Percentiles rank a stretch among this genome's conserved stretches.
Evolutionary conservation across 2,329 filamentous ascomycete species (phyloP).

Genomic region (Diatrype stigma): DNA sequence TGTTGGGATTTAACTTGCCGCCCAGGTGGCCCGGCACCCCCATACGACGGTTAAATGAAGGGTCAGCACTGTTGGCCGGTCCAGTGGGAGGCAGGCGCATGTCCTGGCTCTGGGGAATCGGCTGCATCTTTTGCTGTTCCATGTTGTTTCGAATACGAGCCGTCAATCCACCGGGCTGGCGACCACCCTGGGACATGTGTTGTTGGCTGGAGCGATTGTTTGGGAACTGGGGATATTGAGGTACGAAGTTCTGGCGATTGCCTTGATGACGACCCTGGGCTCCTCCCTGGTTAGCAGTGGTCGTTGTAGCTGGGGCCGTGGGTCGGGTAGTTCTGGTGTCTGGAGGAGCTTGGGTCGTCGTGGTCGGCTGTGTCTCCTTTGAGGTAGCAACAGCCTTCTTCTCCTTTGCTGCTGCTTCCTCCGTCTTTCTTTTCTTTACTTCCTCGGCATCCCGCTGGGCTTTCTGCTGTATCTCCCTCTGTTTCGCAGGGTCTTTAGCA

Average conservation of each 20-base stretch:
- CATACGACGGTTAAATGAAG: constrained; percentile 49
- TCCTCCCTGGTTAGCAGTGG: constrained; percentile 12
- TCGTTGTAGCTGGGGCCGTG: constrained; percentile 22
- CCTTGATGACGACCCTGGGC: constrained; percentile 38
- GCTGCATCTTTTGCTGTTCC: constrained; percentile 46
- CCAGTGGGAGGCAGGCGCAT: constrained; percentile 70
- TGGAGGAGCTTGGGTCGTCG: constrained; percentile 12
- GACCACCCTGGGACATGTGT: constrained; percentile 36
- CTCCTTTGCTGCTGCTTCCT: constrained; percentile 41
- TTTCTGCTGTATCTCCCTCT: constrained; percentile 87
- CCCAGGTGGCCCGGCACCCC: constrained; percentile 49
- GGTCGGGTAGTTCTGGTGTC: constrained; percentile 28
- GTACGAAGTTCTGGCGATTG: constrained; percentile 45
- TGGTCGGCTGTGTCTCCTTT: constrained; percentile 41
- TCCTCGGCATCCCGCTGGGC: constrained; percentile 72
- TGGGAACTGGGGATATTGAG: constrained; percentile 43
- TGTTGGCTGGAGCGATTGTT: constrained; percentile 43
- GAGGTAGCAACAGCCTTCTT: constrained; percentile 45
- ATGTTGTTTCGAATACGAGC: constrained; percentile 47
- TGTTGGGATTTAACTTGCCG: constrained; percentile 60
- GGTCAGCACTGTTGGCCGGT: constrained; percentile 56
- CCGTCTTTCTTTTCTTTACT: constrained; percentile 42
- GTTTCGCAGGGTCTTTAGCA: constrained; percentile 93
- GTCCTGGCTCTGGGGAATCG: constrained; percentile 39
- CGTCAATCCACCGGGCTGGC: constrained; percentile 42